Evolutionary conservation across 1,139 yeast species (phyloP).

Genomic region (Yamadazyma conglobata): DNA sequence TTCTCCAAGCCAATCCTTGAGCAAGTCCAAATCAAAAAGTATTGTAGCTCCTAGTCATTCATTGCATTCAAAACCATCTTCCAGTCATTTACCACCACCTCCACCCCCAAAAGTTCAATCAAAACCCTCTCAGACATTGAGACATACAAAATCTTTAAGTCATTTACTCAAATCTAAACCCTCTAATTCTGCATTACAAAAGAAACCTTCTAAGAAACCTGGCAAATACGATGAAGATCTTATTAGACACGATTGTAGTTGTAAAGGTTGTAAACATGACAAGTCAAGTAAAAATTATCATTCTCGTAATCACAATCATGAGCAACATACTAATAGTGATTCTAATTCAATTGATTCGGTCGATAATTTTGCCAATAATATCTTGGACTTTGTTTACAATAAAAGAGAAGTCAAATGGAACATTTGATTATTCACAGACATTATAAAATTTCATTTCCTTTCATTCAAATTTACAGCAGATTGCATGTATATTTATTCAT

Average conservation of each 20-base stretch:
- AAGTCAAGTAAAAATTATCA: slow-evolving; percentile 5
- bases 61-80: not conserved
- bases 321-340: slow-evolving; percentile 10
- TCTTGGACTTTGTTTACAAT: slow-evolving; percentile 17
- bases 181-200: slow-evolving; percentile 2
- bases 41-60: slow-evolving; percentile 1
- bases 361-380: slow-evolving; percentile 17
- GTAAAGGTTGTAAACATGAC: slow-evolving; percentile 14
- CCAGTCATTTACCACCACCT: slow-evolving; percentile 1
- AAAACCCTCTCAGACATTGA: slow-evolving; percentile 6
- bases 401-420: slow-evolving; percentile 19
- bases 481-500: not conserved
- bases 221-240: slow-evolving; percentile 14
- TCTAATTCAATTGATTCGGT: slow-evolving; percentile 17
- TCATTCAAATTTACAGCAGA: not conserved
- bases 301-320: slow-evolving; percentile 5
- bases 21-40: slow-evolving; percentile 1
- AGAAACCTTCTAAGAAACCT: slow-evolving; percentile 7
- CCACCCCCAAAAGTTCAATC: slow-evolving; percentile 1
- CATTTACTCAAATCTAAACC: slow-evolving; percentile 9
- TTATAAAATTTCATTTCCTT: not conserved
- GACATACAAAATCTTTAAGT: slow-evolving; percentile 10
- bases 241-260: slow-evolving; percentile 13
- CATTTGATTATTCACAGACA: slow-evolving; percentile 10
- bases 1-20: not conserved